These are phyloP conservation scores for Mortierella sp. DNA, from an alignment of 371 early-diverging fungal species.

Conservation along the genomic window DNA sequence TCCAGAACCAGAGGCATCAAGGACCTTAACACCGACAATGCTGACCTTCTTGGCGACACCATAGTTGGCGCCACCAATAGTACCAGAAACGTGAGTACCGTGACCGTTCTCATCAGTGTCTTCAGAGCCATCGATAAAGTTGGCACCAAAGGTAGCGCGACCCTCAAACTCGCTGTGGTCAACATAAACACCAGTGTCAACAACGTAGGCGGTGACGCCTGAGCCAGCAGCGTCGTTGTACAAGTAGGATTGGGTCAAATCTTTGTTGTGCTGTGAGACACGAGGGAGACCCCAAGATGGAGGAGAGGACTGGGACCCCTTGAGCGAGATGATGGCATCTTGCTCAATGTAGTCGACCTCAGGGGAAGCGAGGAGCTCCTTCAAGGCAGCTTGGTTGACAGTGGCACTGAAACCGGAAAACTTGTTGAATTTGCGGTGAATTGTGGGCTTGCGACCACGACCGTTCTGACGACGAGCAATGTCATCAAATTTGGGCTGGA, in stretches of 20 bases:
- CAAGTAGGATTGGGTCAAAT: slow-evolving; percentile 15
- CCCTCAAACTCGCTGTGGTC: slow-evolving; percentile 72
- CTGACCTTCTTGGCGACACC: slow-evolving; percentile 91
- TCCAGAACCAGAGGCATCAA: slow-evolving; percentile 76
- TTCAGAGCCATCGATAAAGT: slow-evolving; percentile 59
- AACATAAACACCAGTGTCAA: slow-evolving; percentile 75
- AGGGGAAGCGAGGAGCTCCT: slow-evolving; percentile 27
- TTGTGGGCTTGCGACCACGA: slow-evolving; percentile 28
- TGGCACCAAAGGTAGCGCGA: slow-evolving; percentile 53
- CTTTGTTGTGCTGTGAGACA: slow-evolving; percentile 57
- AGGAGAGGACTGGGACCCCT: slow-evolving; percentile 33
- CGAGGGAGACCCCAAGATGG: slow-evolving; percentile 72
- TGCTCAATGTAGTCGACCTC: slow-evolving; percentile 68
- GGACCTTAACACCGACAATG: slow-evolving; percentile 87
- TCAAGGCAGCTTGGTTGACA: slow-evolving; percentile 30
- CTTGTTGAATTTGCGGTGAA: slow-evolving; percentile 28
- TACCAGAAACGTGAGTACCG: no score
- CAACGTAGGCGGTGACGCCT: slow-evolving; percentile 65
- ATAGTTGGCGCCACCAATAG: slow-evolving; percentile 37
- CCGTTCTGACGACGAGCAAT: slow-evolving; percentile 20
- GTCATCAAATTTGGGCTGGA: slow-evolving; percentile 41
- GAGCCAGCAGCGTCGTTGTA: slow-evolving; percentile 58
- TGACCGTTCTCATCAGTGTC: slow-evolving; percentile 56
- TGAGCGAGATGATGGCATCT: slow-evolving; percentile 62
- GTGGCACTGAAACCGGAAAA: slow-evolving; percentile 47